Conservation (phyloP, 1,284 basidiomycete genomes). For the Apiotrichum veenhuisii region DNA sequence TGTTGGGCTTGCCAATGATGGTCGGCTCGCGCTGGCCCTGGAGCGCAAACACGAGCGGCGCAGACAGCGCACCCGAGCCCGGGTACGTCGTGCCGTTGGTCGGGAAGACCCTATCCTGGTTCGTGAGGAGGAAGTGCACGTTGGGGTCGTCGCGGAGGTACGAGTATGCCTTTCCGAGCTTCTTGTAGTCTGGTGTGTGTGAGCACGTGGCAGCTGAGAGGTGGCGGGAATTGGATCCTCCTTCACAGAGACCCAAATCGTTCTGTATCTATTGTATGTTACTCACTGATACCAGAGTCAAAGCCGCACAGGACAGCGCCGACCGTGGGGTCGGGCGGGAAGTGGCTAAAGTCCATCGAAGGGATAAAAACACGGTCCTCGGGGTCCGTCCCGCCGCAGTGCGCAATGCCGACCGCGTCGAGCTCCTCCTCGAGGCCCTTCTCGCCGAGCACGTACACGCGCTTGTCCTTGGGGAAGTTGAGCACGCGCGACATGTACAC, state of each 20-base stretch:
- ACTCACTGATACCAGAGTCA: conserved; percentile 52
- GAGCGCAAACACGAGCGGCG: conserved; percentile 72
- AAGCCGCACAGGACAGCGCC: conserved; percentile 89
- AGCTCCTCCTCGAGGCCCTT: conserved; percentile 90
- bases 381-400: conserved; percentile 78
- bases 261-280: background rate
- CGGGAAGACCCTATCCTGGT: conserved; percentile 88
- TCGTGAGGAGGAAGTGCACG: conserved; percentile 86
- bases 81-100: conserved; percentile 73
- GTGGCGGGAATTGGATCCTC: too few species aligned
- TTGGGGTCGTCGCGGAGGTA: conserved; percentile 75
- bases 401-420: conserved; percentile 70
- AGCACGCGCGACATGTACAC: conserved; percentile 87
- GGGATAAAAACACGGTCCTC: conserved; percentile 71
- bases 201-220: too few species aligned
- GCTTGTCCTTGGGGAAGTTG: conserved; percentile 83
- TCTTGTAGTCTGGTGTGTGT: conserved; percentile 69
- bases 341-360: conserved; percentile 66
- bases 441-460: conserved; percentile 95
- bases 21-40: conserved; percentile 62
- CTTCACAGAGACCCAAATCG: background rate
- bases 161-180: conserved; percentile 87
- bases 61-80: conserved; percentile 70
- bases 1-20: conserved; percentile 85
- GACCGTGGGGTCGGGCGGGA: conserved; percentile 69